Evolutionary conservation across 306 rosid genomes (phyloP), one percentile per base, ranked within the genome.

Genomic region (Echinosophora koreensis): DNA sequence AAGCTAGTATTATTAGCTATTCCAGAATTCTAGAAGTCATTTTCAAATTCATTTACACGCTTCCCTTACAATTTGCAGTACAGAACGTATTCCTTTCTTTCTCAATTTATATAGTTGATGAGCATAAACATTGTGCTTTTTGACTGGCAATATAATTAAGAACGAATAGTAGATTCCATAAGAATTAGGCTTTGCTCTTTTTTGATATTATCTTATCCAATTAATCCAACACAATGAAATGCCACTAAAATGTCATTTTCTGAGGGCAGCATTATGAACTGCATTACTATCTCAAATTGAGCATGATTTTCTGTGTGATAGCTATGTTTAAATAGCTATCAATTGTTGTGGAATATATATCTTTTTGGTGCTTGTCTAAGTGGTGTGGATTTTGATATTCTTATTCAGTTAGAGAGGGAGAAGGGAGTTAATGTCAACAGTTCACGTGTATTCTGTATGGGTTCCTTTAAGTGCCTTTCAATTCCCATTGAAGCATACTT

Each of bases 161-260:
- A 65, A 66, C 4, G 6, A 71, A 67, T 44, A 30, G 34, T 14
- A 81, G 78, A 62, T 41, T 84, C 83, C 39, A 4, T 60, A 64
- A 62, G 50, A 78, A 62, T 41, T 68, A 60, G 66, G 42, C 22
- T 32, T 37, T 73, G 49, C 42, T 63, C 80, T 2, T 15, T 77
- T 52, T 64, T 27, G 39, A 46, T 81, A 37, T 51, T 61, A 70
- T 73, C 77, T 16, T 73, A 59, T 55, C 66, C 28, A 5, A n/a
- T n/a, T n/a, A n/a, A 55, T 68, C 73, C 47, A 56, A 64, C 71
- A 55, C 54, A 69, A 58, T 75, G 67, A n/a, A 54, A 66, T 66
- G 47, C 73, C 79, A 77, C 76, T 72, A 76, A 77, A 66, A 47
- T 88, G 89, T 89, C 89, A 68, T 82, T 84, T 74, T 91, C 94